Percentiles rank a stretch among this genome's conserved stretches.
Evolutionary conservation across 305 asterid species (phyloP).

Genomic region (Solanum chacoense): DNA sequence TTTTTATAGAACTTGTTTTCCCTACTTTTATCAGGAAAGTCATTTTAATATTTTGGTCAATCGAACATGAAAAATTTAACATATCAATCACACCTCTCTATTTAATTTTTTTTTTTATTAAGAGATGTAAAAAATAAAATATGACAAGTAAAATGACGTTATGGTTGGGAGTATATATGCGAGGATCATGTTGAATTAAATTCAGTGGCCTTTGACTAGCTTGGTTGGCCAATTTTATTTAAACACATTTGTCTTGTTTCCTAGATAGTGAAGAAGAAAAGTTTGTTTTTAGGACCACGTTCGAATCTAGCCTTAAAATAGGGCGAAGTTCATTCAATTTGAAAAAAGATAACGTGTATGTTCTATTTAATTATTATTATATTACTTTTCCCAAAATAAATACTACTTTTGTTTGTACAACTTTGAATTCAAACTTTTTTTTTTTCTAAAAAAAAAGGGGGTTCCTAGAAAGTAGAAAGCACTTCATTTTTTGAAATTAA

Average conservation of each 20-base stretch:
- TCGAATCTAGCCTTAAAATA: neutral
- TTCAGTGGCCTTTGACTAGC: neutral
- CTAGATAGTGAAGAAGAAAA: neutral
- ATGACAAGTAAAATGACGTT: neutral
- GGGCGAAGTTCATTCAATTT: neutral
- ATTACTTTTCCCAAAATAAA: neutral
- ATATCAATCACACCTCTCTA: no score
- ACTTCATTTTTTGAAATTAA: neutral
- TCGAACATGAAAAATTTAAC: no score
- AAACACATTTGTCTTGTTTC: neutral
- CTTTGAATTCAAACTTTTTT: neutral
- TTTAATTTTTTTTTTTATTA: no score
- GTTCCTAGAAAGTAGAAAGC: neutral
- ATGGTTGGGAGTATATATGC: neutral
- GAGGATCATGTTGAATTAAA: neutral
- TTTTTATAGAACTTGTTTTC: no score
- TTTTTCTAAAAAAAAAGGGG: neutral
- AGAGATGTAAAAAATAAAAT: neutral
- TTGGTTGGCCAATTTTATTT: neutral
- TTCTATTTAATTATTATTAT: neutral
- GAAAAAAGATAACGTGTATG: neutral
- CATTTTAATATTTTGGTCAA: neutral
- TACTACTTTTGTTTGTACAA: neutral
- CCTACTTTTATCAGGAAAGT: neutral
- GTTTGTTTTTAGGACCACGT: neutral